Percentiles rank a stretch among this genome's conserved stretches.
These are phyloP conservation scores for Daldinia sp. DNA, from an alignment of 2,329 filamentous ascomycete species.

Conservation along the genomic window DNA sequence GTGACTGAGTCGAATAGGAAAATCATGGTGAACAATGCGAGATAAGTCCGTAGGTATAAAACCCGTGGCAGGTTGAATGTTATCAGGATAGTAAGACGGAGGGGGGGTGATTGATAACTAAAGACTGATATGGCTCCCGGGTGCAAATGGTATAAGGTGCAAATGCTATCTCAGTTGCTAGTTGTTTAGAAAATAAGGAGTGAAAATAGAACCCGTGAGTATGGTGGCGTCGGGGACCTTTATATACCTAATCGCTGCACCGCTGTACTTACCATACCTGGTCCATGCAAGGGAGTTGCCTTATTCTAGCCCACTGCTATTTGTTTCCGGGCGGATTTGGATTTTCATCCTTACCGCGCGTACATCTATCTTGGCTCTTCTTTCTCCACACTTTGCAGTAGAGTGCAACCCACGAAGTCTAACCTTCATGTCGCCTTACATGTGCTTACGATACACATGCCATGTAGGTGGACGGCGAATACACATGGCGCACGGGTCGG, in stretches of 20 bases:
- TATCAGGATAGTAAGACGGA: not conserved
- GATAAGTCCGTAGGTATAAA: not conserved
- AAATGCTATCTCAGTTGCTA: not conserved
- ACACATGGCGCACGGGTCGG: not conserved
- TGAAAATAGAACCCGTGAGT: not conserved
- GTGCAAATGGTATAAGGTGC: not conserved
- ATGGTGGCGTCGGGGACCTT: not conserved
- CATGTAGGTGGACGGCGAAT: not conserved
- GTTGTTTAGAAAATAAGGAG: not conserved
- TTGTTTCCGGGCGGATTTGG: not conserved
- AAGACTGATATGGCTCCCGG: not conserved
- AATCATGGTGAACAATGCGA: not conserved
- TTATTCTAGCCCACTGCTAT: not conserved
- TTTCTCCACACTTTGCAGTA: not conserved
- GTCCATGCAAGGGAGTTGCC: not conserved
- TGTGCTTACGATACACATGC: not conserved
- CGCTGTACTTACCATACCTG: too few species aligned
- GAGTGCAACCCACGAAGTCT: not conserved
- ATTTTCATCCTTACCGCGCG: not conserved
- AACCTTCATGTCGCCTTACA: too few species aligned
- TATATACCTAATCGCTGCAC: conserved; percentile 1
- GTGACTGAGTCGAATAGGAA: conserved; percentile 4
- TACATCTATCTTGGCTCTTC: not conserved
- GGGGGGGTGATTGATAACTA: not conserved
- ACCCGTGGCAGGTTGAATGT: not conserved